Percentiles rank a stretch among this genome's conserved stretches.
Conservation (phyloP, 2,329 filamentous ascomycete genomes). For the Epichloe sylvatica region DNA sequence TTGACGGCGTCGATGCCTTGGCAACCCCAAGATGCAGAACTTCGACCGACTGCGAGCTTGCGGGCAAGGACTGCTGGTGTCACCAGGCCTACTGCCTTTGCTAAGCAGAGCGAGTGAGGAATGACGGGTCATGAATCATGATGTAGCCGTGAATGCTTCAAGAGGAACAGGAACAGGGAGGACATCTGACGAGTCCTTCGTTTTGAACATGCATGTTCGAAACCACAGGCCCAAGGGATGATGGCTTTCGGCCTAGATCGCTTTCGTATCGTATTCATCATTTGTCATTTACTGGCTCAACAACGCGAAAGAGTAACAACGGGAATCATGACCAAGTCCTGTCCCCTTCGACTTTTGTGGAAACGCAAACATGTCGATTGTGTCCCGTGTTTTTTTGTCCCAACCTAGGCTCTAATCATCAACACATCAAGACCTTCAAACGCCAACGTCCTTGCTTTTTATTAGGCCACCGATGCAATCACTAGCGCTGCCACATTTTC, state of each 20-base stretch:
- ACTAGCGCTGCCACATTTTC: constrained; percentile 77
- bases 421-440: constrained; percentile 23
- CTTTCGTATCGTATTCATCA: not conserved
- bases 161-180: constrained; percentile 22
- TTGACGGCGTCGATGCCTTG: not conserved
- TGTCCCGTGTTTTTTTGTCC: not conserved
- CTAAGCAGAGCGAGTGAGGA: not conserved
- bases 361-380: not conserved
- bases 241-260: too few species aligned
- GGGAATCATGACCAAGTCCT: not conserved
- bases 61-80: not conserved
- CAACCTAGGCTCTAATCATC: constrained; percentile 14
- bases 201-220: not conserved
- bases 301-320: not conserved
- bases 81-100: not conserved
- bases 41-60: not conserved
- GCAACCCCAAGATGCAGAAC: not conserved
- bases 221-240: too few species aligned
- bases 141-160: too few species aligned
- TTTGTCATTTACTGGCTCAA: constrained; percentile 2
- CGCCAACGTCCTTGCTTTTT: constrained; percentile 21
- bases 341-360: not conserved
- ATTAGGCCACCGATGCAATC: constrained; percentile 66
- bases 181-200: constrained; percentile 24
- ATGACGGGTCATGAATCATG: too few species aligned